Evolutionary conservation across 257 asterid genomes (phyloP).

Genomic region (Solanum rostratum): DNA sequence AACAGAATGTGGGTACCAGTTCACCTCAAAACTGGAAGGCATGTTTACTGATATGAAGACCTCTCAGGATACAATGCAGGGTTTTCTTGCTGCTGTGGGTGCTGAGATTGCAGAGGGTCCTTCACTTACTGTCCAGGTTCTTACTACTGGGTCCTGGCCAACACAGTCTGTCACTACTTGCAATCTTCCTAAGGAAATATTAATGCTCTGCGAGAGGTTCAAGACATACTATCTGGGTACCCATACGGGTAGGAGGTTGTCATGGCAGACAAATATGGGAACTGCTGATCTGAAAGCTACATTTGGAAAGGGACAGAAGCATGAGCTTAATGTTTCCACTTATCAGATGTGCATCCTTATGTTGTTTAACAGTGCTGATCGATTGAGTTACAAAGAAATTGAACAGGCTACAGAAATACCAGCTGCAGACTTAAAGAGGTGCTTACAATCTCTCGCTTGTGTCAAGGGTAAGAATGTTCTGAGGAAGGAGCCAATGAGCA

Average conservation of each 20-base stretch:
- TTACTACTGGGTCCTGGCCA: constrained; percentile 26
- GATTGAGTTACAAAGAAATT: constrained; percentile 16
- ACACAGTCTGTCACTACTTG: constrained; percentile 16
- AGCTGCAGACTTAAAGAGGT: constrained; percentile 18
- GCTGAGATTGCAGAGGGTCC: constrained; percentile 17
- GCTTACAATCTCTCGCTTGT: constrained; percentile 21
- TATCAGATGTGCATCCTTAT: constrained; percentile 27
- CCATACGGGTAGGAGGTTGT: constrained; percentile 21
- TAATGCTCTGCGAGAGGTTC: constrained; percentile 20
- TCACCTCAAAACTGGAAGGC: constrained; percentile 24
- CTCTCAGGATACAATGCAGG: constrained; percentile 25
- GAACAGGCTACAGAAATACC: constrained; percentile 23
- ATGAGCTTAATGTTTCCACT: constrained; percentile 18
- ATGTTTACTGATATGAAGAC: constrained; percentile 28
- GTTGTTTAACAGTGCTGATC: constrained; percentile 15
- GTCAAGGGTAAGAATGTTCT: constrained; percentile 25
- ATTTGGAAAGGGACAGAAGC: constrained; percentile 21
- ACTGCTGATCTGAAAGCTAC: constrained; percentile 23
- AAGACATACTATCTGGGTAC: constrained; percentile 18
- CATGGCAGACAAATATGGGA: constrained; percentile 28
- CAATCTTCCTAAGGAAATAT: constrained; percentile 18
- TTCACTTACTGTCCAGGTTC: constrained; percentile 17
- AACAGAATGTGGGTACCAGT: constrained; percentile 28
- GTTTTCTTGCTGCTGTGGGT: constrained; percentile 17
- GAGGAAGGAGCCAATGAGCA: constrained; percentile 26